Evolutionary conservation across 1,139 yeast species (phyloP), one percentile per base, ranked within the genome.

Genomic region (Lodderomyces pseudojiufengensis): DNA sequence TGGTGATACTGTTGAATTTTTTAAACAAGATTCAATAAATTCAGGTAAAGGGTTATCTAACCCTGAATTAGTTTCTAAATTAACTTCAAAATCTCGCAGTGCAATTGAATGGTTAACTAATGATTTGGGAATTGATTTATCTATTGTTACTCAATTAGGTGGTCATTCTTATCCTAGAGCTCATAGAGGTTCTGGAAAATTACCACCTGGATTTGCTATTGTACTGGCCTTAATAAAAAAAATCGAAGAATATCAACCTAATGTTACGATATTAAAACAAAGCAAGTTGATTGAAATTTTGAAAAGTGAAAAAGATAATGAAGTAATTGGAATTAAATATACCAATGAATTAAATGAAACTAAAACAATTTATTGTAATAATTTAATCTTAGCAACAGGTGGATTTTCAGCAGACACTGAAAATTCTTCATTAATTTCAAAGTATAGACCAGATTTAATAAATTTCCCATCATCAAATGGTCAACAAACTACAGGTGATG

Each of bases 201-300:
- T 60, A 9, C 66, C 69, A 4, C 70, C 70, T 5, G 70, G 71
- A 3, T 62, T 52, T 49, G 64, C 63, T 3, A 59, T 65, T 3
- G 51, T 64, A 3, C 54, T 58, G 9, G 51, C 57, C 0, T 45
- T 65, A 16, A 49, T 50, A 31, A 51, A 49, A 36, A 48, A 41
- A 34, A 36, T 60, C 24, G 51, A 51, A 26, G 35, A 33, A 32
- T 41, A 36, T 9, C 38, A 48, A 23, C 36, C 42, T 6, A 36
- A 42, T 25, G 47, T 63, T 11, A 43, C 45, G 3, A 41, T 63
- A 9, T 35, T 52, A 36, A 52, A 55, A 38, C 48, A 50, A 18
- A 36, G 63, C 3, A 36, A 39, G 11, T 42, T 63, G 21, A 38
- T 46, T 3, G 47, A 44, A 24, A 47, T 62, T 4, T 29, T 55